Conservation (phyloP, 179 eudicot genomes). For the Amaranthus tricolor region DNA sequence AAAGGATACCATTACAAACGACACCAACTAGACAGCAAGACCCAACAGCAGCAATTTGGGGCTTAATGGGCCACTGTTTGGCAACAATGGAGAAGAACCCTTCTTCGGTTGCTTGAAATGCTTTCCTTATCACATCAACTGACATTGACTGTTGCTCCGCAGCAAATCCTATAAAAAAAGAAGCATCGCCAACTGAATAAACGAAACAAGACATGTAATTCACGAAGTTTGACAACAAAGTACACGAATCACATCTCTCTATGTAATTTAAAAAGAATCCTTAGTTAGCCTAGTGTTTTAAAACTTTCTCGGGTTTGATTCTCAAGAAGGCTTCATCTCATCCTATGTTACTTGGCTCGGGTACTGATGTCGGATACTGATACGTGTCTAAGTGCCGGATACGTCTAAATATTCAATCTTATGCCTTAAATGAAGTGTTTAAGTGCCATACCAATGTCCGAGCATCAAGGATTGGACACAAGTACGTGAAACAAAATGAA, state of each 20-base stretch:
- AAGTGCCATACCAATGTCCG: no score
- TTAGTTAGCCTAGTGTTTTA: no score
- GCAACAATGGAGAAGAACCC: constrained; percentile 77
- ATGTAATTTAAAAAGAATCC: no score
- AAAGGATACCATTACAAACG: constrained; percentile 68
- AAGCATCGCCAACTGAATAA: neutral
- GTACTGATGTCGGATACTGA: no score
- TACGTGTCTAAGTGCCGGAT: no score
- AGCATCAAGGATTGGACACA: no score
- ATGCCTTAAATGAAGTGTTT: no score
- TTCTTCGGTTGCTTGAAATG: constrained; percentile 95
- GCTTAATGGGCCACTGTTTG: constrained; percentile 75
- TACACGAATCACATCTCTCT: neutral
- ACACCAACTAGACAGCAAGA: constrained; percentile 94
- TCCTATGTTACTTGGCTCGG: no score
- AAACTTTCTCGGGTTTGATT: no score
- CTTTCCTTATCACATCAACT: constrained; percentile 75
- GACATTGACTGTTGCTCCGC: constrained; percentile 87
- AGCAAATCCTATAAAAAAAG: constrained; percentile 54
- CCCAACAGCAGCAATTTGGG: constrained; percentile 95
- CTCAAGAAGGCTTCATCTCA: no score
- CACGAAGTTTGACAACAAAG: neutral
- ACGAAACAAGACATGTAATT: neutral
- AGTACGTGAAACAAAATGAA: no score
- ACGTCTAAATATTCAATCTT: no score